Evolutionary conservation across 1,284 basidiomycete genomes (phyloP).

Genomic region (Ustilago xerochloae): DNA sequence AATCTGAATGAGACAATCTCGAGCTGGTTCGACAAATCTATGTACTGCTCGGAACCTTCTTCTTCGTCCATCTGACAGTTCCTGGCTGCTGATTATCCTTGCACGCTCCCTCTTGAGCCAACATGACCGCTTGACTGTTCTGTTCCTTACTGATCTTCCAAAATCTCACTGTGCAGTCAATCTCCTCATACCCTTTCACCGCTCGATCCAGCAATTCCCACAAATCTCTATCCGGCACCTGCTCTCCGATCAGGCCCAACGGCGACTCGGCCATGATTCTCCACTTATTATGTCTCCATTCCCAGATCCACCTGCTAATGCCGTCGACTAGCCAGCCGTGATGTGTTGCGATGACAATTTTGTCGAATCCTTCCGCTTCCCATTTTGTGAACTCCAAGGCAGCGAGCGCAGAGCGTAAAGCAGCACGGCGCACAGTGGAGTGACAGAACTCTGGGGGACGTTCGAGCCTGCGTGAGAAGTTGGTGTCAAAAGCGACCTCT

Average conservation of each 20-base stretch:
- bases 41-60: slow-evolving; percentile 22
- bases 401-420: slow-evolving; percentile 59
- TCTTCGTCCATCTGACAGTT: slow-evolving; percentile 63
- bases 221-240: slow-evolving; percentile 64
- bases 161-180: slow-evolving; percentile 66
- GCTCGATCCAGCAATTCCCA: slow-evolving; percentile 64
- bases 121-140: slow-evolving; percentile 41
- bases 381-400: slow-evolving; percentile 62
- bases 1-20: too few relatives aligned
- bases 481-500: slow-evolving; percentile 41
- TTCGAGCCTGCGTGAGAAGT: slow-evolving; percentile 63
- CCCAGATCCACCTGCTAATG: slow-evolving; percentile 63
- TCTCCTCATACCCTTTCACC: slow-evolving; percentile 59
- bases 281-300: slow-evolving; percentile 65
- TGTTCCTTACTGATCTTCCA: slow-evolving; percentile 59
- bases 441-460: slow-evolving; percentile 42
- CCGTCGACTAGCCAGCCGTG: slow-evolving; percentile 65
- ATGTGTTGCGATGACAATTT: slow-evolving; percentile 64
- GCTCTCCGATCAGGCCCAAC: slow-evolving; percentile 54
- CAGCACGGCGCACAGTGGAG: slow-evolving; percentile 53
- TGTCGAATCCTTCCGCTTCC: slow-evolving; percentile 66
- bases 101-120: slow-evolving; percentile 60
- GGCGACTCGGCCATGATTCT: slow-evolving; percentile 43
- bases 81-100: slow-evolving; percentile 58
- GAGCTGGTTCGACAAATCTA: too few relatives aligned